These are phyloP conservation scores for Albugo laibachii DNA, from an alignment of 352 stramenopile genomes.

Conservation along the genomic window DNA sequence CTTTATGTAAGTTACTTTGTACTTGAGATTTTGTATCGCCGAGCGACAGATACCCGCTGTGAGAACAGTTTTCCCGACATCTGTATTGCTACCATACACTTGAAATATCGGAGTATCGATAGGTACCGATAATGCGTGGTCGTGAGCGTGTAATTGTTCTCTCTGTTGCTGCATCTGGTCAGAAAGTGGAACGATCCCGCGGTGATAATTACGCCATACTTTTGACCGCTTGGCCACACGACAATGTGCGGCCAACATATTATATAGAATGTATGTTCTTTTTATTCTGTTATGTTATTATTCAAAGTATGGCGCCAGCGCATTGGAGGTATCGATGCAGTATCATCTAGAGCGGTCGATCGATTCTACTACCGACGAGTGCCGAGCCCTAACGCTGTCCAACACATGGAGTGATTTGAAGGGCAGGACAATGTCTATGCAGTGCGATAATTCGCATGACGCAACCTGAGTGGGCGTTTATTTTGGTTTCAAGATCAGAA, in stretches of 20 bases:
- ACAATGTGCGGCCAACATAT: background rate
- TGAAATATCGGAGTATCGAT: conserved; percentile 38
- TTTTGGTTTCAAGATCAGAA: too few species aligned
- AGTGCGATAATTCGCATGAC: too few species aligned
- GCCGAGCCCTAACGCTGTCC: too few species aligned
- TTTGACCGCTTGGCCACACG: background rate
- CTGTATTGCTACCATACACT: conserved; percentile 95
- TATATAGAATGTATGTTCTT: too few species aligned
- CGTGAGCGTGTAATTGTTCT: background rate
- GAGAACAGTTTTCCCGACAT: conserved; percentile 94
- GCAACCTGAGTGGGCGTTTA: too few species aligned
- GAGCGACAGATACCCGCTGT: conserved; percentile 75
- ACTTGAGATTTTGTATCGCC: background rate
- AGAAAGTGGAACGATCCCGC: background rate
- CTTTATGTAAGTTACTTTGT: conserved; percentile 86
- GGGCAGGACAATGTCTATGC: too few species aligned
- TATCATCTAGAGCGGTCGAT: too few species aligned
- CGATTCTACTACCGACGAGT: too few species aligned
- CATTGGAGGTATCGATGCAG: too few species aligned
- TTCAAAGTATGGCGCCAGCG: too few species aligned
- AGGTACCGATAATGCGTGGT: background rate
- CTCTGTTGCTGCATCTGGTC: background rate
- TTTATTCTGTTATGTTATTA: too few species aligned
- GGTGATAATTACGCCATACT: background rate
- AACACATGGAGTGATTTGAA: too few species aligned